These are phyloP conservation scores for Cystofilobasidium capitatum DNA, from an alignment of 768 basidiomycete species.

Conservation along the genomic window DNA sequence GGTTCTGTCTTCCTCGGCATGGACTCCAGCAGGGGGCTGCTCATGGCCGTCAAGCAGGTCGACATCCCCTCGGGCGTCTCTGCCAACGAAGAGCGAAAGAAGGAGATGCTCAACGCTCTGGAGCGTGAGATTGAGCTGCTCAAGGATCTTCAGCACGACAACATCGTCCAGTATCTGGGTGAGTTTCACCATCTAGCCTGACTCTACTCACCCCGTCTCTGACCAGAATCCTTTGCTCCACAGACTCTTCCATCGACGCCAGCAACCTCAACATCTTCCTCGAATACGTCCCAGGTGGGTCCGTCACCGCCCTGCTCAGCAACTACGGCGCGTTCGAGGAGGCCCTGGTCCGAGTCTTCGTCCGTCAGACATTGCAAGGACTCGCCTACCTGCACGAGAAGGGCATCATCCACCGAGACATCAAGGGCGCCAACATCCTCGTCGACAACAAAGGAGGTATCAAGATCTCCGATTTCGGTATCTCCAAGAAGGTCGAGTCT, in stretches of 20 bases:
- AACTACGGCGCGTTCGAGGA: constrained; percentile 95
- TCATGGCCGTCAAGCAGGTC: constrained; percentile 98
- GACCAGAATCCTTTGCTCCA: not conserved
- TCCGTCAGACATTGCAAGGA: constrained; percentile 79
- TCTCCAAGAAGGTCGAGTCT: constrained; percentile 93
- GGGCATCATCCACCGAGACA: constrained; percentile 93
- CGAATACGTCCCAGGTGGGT: constrained; percentile 93
- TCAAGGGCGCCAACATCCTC: constrained; percentile 97
- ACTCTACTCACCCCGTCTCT: not conserved
- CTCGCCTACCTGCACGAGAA: constrained; percentile 83
- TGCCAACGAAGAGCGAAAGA: constrained; percentile 83
- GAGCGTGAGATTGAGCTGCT: constrained; percentile 27
- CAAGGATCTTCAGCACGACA: constrained; percentile 28
- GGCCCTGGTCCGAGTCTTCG: constrained; percentile 79
- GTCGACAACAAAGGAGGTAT: constrained; percentile 96
- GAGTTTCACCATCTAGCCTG: constrained; percentile 35
- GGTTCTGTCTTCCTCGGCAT: constrained; percentile 92
- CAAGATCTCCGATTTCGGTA: constrained; percentile 94
- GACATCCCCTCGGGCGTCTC: constrained; percentile 74
- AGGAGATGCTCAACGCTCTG: constrained; percentile 79
- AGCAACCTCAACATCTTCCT: constrained; percentile 89
- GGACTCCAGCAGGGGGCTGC: constrained; percentile 76
- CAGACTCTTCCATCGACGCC: constrained; percentile 89
- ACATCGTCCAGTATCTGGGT: constrained; percentile 64
- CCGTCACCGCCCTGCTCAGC: constrained; percentile 74